These are phyloP conservation scores for Tuber brumale DNA, from an alignment of 495 filamentous ascomycete genomes.

Conservation along the genomic window DNA sequence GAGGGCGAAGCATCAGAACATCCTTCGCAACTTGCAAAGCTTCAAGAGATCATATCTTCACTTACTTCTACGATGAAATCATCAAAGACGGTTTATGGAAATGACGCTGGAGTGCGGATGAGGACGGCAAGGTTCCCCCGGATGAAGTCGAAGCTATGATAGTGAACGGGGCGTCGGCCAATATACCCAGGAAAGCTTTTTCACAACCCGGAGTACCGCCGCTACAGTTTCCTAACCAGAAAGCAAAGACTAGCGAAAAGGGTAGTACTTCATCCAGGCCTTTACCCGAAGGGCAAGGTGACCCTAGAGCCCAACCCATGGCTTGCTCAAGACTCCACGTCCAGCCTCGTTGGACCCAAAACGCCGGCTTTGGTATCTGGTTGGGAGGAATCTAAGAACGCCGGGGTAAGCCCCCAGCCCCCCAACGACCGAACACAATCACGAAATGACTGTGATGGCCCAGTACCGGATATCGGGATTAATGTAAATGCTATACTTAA, in stretches of 20 bases:
- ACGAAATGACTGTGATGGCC: conserved; percentile 32
- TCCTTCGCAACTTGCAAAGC: conserved; percentile 54
- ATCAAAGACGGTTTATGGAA: no score
- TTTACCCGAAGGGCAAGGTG: conserved; percentile 6
- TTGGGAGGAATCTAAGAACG: conserved; percentile 33
- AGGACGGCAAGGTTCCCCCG: conserved; percentile 48
- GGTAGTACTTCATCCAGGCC: not conserved
- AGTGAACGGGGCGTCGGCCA: conserved; percentile 17
- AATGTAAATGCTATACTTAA: conserved; percentile 29
- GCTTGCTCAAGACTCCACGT: conserved; percentile 34
- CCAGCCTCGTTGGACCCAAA: conserved; percentile 23
- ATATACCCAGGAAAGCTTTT: conserved; percentile 27
- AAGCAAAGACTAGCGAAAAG: conserved; percentile 8
- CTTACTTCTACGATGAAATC: conserved; percentile 46
- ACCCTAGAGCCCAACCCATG: conserved; percentile 49
- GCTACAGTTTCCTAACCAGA: not conserved
- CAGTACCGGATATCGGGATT: conserved; percentile 40
- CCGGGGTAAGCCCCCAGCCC: conserved; percentile 35
- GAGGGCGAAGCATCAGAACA: conserved; percentile 57
- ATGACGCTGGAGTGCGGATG: conserved; percentile 37
- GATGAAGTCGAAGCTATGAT: conserved; percentile 40
- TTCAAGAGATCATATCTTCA: conserved; percentile 66
- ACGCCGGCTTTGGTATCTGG: conserved; percentile 15
- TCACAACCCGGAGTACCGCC: conserved; percentile 8
- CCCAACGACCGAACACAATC: conserved; percentile 34